Evolutionary conservation across 805 yeast species (phyloP).

Genomic region (Yamadazyma kitorensis): DNA sequence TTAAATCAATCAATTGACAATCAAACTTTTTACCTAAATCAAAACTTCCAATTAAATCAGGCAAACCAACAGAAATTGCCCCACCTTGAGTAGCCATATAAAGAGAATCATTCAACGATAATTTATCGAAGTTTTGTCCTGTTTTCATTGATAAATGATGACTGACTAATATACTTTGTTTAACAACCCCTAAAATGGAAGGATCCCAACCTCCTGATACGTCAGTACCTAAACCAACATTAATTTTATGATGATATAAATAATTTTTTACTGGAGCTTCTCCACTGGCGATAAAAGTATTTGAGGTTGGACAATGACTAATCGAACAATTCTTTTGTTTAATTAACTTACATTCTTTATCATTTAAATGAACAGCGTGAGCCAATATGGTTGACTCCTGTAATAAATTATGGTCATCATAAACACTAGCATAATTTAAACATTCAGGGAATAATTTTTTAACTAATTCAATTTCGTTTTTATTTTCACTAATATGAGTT

Average conservation of each 20-base stretch:
- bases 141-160: slow-evolving; percentile 41
- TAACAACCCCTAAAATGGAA: slow-evolving; percentile 34
- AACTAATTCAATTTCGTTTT: slow-evolving; percentile 73
- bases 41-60: slow-evolving; percentile 63
- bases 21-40: slow-evolving; percentile 79
- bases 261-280: slow-evolving; percentile 73
- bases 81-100: slow-evolving; percentile 89
- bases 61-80: slow-evolving; percentile 68
- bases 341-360: slow-evolving; percentile 60
- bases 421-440: slow-evolving; percentile 71
- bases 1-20: slow-evolving; percentile 71
- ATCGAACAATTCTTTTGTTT: slow-evolving; percentile 61
- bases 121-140: slow-evolving; percentile 41
- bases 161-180: slow-evolving; percentile 34
- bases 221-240: slow-evolving; percentile 65
- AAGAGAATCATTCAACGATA: slow-evolving; percentile 68
- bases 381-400: slow-evolving; percentile 74
- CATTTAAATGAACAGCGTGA: slow-evolving; percentile 77
- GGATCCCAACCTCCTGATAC: slow-evolving; percentile 42
- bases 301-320: slow-evolving; percentile 92
- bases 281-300: slow-evolving; percentile 85
- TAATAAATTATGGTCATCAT: slow-evolving; percentile 60
- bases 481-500: slow-evolving; percentile 87
- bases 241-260: slow-evolving; percentile 60
- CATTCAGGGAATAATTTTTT: slow-evolving; percentile 67